Conservation (phyloP, 1,284 basidiomycete genomes). For the Malassezia restricta region DNA sequence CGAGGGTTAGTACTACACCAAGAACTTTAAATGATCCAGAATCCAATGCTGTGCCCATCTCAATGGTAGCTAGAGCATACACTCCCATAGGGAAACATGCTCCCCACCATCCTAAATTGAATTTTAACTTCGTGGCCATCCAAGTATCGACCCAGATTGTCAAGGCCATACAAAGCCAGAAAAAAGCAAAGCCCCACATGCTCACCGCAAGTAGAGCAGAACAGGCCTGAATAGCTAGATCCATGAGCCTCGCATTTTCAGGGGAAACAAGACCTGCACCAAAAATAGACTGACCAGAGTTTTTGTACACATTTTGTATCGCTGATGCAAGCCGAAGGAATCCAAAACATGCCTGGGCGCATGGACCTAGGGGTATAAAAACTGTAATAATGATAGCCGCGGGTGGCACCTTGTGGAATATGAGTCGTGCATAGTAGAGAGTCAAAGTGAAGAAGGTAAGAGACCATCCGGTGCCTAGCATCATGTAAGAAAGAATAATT, state of each 20-base stretch:
- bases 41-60: constrained; percentile 26
- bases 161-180: constrained; percentile 48
- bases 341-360: constrained; percentile 57
- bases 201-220: constrained; percentile 40
- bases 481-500: constrained; percentile 49
- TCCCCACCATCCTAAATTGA: constrained; percentile 39
- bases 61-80: constrained; percentile 22
- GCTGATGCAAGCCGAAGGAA: constrained; percentile 49
- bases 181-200: constrained; percentile 49
- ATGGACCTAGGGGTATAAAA: constrained; percentile 54
- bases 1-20: constrained; percentile 21
- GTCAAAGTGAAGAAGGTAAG: constrained; percentile 53
- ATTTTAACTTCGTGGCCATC: constrained; percentile 22
- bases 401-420: constrained; percentile 46
- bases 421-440: constrained; percentile 53
- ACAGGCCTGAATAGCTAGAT: constrained; percentile 23
- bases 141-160: constrained; percentile 30
- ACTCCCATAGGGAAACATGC: constrained; percentile 34
- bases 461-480: constrained; percentile 49
- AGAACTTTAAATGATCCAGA: constrained; percentile 23
- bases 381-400: constrained; percentile 53
- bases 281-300: constrained; percentile 11
- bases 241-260: constrained; percentile 20
- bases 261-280: constrained; percentile 8
- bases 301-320: constrained; percentile 15